phyloP scores from a whole-genome alignment of 2,329 filamentous ascomycete species.

The Grosmannia serpens region DNA sequence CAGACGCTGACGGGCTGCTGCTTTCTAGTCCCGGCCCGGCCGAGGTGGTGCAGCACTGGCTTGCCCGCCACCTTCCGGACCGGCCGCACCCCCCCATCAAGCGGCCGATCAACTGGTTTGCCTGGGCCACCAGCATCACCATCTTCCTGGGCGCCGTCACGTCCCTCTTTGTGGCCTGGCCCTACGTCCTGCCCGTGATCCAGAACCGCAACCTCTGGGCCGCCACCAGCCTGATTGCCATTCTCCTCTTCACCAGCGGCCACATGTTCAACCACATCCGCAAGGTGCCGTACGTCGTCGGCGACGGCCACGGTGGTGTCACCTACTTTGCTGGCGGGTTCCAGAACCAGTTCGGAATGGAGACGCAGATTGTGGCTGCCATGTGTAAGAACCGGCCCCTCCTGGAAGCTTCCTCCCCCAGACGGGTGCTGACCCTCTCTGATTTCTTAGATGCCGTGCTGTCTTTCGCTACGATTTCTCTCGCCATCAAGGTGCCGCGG shows the following conservation, averaged over 20 bases:
- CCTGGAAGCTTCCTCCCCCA: background rate
- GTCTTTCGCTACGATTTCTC: slow-evolving; percentile 80
- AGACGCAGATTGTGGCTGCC: slow-evolving; percentile 89
- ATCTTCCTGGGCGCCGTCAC: slow-evolving; percentile 60
- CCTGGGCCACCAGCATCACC: slow-evolving; percentile 56
- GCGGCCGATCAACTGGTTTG: slow-evolving; percentile 79
- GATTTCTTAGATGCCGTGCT: slow-evolving; percentile 47
- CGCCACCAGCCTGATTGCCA: slow-evolving; percentile 72
- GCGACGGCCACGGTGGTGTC: slow-evolving; percentile 74
- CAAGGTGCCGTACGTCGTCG: slow-evolving; percentile 83
- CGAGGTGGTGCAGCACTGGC: slow-evolving; percentile 68
- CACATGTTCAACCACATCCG: slow-evolving; percentile 99
- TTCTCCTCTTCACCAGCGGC: slow-evolving; percentile 87
- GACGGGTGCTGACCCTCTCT: background rate
- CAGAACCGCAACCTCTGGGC: slow-evolving; percentile 94
- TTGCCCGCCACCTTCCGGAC: slow-evolving; percentile 66
- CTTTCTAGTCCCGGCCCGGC: slow-evolving; percentile 55
- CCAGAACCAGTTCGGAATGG: slow-evolving; percentile 84
- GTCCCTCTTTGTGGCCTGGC: slow-evolving; percentile 57
- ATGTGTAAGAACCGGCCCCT: slow-evolving; percentile 55
- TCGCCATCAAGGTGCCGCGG: slow-evolving; percentile 85
- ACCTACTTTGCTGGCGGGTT: slow-evolving; percentile 87
- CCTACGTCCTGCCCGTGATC: slow-evolving; percentile 69
- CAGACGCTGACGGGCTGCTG: background rate
- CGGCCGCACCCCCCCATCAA: slow-evolving; percentile 66